phyloP scores from a whole-genome alignment of 176 grass and related monocot genomes.

The Hordeum vulgare region DNA sequence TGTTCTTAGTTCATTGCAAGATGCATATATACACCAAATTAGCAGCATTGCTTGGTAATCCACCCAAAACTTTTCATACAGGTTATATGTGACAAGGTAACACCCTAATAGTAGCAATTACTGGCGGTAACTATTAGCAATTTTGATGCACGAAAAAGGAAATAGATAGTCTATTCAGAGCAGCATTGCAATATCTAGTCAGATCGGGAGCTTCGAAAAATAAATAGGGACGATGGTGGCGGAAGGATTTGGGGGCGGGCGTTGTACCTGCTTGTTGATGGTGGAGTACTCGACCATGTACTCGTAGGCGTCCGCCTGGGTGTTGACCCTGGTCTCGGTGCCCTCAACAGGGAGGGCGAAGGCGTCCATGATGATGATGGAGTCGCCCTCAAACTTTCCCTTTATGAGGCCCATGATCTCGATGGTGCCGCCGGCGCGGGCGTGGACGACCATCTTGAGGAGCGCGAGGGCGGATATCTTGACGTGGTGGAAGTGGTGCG shows the following conservation, averaged over 20 bases:
- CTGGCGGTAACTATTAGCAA: background rate
- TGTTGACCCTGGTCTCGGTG: too few relatives aligned
- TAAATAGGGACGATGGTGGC: background rate
- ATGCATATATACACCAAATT: background rate
- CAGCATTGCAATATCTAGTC: background rate
- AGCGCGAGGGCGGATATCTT: slow-evolving; percentile 85
- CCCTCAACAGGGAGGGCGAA: too few relatives aligned
- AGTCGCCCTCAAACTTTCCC: too few relatives aligned
- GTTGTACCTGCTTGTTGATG: slow-evolving; percentile 79
- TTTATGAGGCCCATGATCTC: too few relatives aligned
- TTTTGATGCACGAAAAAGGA: background rate
- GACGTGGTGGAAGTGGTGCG: slow-evolving; percentile 69
- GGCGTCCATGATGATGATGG: too few relatives aligned
- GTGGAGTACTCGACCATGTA: slow-evolving; percentile 97
- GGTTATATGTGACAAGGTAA: background rate
- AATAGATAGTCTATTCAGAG: background rate
- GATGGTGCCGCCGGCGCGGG: too few relatives aligned
- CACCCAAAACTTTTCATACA: too few relatives aligned
- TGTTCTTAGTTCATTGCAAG: too few relatives aligned
- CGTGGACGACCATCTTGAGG: slow-evolving; percentile 96
- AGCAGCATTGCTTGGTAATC: background rate
- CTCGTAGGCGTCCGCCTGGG: slow-evolving; percentile 87
- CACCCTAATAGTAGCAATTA: background rate
- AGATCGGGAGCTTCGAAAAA: background rate
- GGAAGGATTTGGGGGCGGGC: background rate